These are phyloP conservation scores for Aspergillus neoniger DNA, from an alignment of 2,329 filamentous ascomycete species.

Conservation along the genomic window DNA sequence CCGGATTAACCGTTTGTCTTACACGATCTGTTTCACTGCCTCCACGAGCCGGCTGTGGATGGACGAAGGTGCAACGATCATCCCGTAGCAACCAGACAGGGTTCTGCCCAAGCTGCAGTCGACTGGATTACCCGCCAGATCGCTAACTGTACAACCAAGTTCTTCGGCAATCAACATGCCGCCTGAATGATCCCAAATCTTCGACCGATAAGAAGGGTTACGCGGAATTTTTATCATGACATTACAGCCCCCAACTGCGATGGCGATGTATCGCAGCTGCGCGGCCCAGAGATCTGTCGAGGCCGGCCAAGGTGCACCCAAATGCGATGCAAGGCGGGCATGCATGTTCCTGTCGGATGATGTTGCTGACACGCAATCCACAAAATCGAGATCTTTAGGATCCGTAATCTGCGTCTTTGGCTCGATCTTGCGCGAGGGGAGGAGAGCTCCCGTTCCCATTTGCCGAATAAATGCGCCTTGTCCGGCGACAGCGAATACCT, in stretches of 20 bases:
- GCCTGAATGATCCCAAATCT: constrained; percentile 60
- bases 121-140: constrained; percentile 53
- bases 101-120: constrained; percentile 50
- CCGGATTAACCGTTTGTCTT: constrained; percentile 1
- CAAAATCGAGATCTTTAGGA: constrained; percentile 44
- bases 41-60: constrained; percentile 38
- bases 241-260: constrained; percentile 53
- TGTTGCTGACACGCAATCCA: constrained; percentile 44
- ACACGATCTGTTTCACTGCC: constrained; percentile 31
- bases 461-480: constrained; percentile 46
- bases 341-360: constrained; percentile 44
- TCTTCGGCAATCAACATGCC: constrained; percentile 55
- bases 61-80: constrained; percentile 44
- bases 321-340: constrained; percentile 39
- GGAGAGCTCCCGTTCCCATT: constrained; percentile 38
- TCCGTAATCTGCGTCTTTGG: constrained; percentile 27
- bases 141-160: constrained; percentile 53
- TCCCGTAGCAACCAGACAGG: constrained; percentile 42
- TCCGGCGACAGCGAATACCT: constrained; percentile 52
- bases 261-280: constrained; percentile 57
- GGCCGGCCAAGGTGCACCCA: constrained; percentile 50
- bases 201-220: constrained; percentile 47
- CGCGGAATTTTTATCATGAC: constrained; percentile 53
- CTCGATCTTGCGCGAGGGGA: constrained; percentile 35
- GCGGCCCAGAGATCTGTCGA: constrained; percentile 54